phyloP scores from a whole-genome alignment of 768 basidiomycete genomes.

The Asterophora parasitica region DNA sequence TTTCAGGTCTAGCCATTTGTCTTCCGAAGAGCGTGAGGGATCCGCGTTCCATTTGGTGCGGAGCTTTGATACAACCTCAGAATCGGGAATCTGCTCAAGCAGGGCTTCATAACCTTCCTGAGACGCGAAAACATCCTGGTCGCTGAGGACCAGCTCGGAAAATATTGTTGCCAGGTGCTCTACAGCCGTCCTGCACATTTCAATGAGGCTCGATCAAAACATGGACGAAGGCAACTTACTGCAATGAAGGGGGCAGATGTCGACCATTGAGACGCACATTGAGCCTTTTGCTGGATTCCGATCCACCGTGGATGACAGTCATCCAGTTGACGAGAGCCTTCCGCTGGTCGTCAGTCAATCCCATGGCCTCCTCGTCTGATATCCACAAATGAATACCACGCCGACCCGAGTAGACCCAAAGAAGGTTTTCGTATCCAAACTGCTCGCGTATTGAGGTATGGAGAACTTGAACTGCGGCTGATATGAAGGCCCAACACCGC shows the following conservation, averaged over 20 bases:
- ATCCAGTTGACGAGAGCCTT: constrained; percentile 83
- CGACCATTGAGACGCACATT: constrained; percentile 52
- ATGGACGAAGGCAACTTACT: constrained; percentile 38
- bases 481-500: constrained; percentile 93
- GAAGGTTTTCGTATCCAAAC: constrained; percentile 83
- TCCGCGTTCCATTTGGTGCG: constrained; percentile 54
- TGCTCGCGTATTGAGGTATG: constrained; percentile 77
- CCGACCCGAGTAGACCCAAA: constrained; percentile 99
- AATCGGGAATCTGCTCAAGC: constrained; percentile 70
- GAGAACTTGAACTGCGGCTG: constrained; percentile 84
- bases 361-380: constrained; percentile 83
- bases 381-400: constrained; percentile 99
- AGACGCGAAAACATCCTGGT: constrained; percentile 79
- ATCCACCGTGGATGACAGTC: constrained; percentile 77
- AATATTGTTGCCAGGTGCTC: constrained; percentile 55
- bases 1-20: constrained; percentile 74
- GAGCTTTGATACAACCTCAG: constrained; percentile 41
- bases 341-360: constrained; percentile 87
- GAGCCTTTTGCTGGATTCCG: constrained; percentile 78
- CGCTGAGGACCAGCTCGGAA: constrained; percentile 58
- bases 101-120: constrained; percentile 72
- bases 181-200: constrained; percentile 36
- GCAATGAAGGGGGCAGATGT: constrained; percentile 68
- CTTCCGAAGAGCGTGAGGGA: constrained; percentile 49
- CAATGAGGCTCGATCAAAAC: background rate